Conservation (phyloP, 345 rosid species). For the Cochlearia excelsa region DNA sequence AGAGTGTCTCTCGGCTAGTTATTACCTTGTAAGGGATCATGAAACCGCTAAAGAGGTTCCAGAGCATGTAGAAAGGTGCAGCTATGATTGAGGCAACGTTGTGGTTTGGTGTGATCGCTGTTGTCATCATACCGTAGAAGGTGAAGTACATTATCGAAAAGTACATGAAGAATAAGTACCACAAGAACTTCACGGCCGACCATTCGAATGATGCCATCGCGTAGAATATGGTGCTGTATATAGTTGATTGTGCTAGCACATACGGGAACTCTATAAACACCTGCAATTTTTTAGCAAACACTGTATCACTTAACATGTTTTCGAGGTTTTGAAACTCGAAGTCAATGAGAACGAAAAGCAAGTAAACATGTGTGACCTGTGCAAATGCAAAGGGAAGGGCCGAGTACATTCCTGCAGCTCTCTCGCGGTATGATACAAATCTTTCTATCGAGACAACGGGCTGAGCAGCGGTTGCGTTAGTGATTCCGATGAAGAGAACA, state of each 20-base stretch:
- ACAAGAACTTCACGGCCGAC: constrained; percentile 71
- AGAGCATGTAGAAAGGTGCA: constrained; percentile 96
- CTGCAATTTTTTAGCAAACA: constrained; percentile 39
- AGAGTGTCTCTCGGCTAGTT: not conserved
- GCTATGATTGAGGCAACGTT: constrained; percentile 84
- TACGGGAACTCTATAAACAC: constrained; percentile 93
- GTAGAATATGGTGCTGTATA: constrained; percentile 78
- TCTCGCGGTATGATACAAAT: constrained; percentile 88
- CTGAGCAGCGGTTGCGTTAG: constrained; percentile 92
- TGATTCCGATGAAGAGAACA: constrained; percentile 80
- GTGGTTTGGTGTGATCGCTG: constrained; percentile 95
- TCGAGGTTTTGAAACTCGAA: not conserved
- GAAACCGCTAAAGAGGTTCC: constrained; percentile 98
- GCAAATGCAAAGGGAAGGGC: constrained; percentile 91
- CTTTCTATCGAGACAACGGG: constrained; percentile 95
- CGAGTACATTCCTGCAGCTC: constrained; percentile 97
- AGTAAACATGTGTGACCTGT: constrained; percentile 50
- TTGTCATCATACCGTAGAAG: constrained; percentile 96
- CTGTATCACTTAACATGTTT: not conserved
- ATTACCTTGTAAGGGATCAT: constrained; percentile 94
- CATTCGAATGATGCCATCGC: constrained; percentile 90
- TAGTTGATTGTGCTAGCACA: constrained; percentile 67
- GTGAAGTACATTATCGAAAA: constrained; percentile 86
- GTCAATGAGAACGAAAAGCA: not conserved
- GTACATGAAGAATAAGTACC: constrained; percentile 95